Conservation (phyloP, 306 rosid genomes). For the Cicer cuneatum region DNA sequence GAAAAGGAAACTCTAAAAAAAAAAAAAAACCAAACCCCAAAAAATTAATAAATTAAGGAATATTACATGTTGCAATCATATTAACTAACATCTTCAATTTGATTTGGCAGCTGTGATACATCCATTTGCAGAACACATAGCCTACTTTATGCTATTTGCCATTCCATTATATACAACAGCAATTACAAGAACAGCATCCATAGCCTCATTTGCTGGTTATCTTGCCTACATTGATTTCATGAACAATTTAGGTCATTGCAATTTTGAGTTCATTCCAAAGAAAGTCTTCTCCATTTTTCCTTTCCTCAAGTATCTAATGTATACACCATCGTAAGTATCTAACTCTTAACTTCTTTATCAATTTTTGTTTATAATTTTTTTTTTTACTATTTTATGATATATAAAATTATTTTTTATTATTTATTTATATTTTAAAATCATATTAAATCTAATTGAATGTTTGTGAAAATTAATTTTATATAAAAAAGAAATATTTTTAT, state of each 20-base stretch:
- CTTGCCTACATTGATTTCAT: constrained; percentile 61
- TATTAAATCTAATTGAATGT: too few relatives aligned
- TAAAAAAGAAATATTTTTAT: too few relatives aligned
- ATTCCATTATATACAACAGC: constrained; percentile 58
- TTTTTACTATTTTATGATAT: neutral
- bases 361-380: neutral
- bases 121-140: constrained; percentile 79
- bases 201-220: constrained; percentile 51
- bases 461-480: neutral
- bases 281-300: constrained; percentile 58
- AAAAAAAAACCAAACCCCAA: too few relatives aligned
- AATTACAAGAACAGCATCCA: constrained; percentile 53
- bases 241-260: constrained; percentile 91
- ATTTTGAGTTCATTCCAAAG: constrained; percentile 66
- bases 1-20: too few relatives aligned
- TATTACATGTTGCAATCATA: neutral
- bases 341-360: neutral
- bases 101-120: constrained; percentile 66
- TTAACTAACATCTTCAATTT: neutral
- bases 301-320: constrained; percentile 62
- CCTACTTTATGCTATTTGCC: constrained; percentile 60
- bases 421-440: too few relatives aligned
- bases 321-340: constrained; percentile 75
- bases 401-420: neutral
- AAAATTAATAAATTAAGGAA: too few relatives aligned